A percentile compares a stretch with the other conserved stretches of the same genome.
Evolutionary conservation across 78 protist species (phyloP).

Genomic region (Diacronema lutheri): DNA sequence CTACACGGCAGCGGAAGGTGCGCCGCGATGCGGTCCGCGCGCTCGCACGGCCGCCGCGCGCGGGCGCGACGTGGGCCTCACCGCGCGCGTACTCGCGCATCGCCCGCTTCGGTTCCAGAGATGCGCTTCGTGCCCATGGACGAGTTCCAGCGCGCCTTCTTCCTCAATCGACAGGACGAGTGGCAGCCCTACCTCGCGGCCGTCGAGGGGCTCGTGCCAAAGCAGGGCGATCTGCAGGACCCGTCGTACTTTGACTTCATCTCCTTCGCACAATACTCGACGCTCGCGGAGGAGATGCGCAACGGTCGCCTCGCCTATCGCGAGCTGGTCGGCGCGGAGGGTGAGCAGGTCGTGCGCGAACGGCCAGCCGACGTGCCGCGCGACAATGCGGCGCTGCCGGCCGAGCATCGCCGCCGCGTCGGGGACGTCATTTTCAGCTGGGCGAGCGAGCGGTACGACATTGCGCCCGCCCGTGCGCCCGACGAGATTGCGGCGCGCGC

Average conservation of each 20-base stretch:
- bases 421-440: not conserved
- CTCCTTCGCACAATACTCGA: constrained; percentile 1
- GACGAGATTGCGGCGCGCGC: not conserved
- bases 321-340: constrained; percentile 19
- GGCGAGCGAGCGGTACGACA: not conserved
- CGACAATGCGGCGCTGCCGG: not conserved
- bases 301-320: not conserved
- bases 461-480: too few species aligned
- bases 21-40: too few species aligned
- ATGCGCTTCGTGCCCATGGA: constrained; percentile 19
- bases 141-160: constrained; percentile 17
- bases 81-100: too few species aligned
- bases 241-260: constrained; percentile 38
- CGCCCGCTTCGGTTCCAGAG: not conserved
- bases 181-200: constrained; percentile 5
- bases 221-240: constrained; percentile 30
- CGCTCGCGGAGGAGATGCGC: constrained; percentile 1
- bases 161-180: constrained; percentile 17
- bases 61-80: too few species aligned
- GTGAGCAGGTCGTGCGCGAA: not conserved
- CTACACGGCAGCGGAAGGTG: not conserved
- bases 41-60: too few species aligned
- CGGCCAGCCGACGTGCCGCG: not conserved
- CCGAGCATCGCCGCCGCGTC: not conserved
- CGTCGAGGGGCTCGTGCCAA: not conserved